Evolutionary conservation across 306 rosid species (phyloP).

Genomic region (Dicorynia guianensis): DNA sequence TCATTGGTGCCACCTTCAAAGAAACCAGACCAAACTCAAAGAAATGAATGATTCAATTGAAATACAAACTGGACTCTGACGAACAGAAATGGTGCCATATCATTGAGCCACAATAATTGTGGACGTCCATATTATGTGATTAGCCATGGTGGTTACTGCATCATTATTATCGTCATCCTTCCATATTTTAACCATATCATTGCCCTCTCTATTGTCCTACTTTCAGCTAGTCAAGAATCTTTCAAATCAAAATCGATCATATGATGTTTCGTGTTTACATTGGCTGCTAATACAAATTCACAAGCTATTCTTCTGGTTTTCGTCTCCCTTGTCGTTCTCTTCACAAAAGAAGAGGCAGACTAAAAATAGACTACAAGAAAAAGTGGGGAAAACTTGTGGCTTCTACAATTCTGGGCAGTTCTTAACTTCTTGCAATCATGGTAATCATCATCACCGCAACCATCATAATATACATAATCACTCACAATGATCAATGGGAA

Average conservation of each 20-base stretch:
- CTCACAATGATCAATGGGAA: constrained; percentile 27
- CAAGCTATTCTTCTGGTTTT: constrained; percentile 13
- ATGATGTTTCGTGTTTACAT: constrained; percentile 22
- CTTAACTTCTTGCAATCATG: constrained; percentile 44
- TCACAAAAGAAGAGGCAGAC: constrained; percentile 8
- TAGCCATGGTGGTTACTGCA: constrained; percentile 20
- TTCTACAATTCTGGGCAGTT: constrained; percentile 34
- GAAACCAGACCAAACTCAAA: background rate
- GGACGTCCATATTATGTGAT: constrained; percentile 46
- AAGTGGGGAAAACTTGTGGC: background rate
- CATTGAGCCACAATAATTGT: constrained; percentile 49
- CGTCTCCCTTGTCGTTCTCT: constrained; percentile 10
- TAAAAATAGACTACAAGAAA: background rate
- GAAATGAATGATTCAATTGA: background rate
- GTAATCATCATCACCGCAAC: constrained; percentile 46
- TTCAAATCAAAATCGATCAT: constrained; percentile 51
- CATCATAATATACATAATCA: constrained; percentile 23
- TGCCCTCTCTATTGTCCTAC: constrained; percentile 22
- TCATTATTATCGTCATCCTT: constrained; percentile 33
- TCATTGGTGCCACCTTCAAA: background rate
- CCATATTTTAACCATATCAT: background rate
- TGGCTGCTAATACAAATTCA: constrained; percentile 13
- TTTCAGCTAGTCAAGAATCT: constrained; percentile 48
- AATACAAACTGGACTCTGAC: background rate
- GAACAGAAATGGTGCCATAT: constrained; percentile 39